Conservation (phyloP, 805 yeast species). For the Candida boleticola region DNA sequence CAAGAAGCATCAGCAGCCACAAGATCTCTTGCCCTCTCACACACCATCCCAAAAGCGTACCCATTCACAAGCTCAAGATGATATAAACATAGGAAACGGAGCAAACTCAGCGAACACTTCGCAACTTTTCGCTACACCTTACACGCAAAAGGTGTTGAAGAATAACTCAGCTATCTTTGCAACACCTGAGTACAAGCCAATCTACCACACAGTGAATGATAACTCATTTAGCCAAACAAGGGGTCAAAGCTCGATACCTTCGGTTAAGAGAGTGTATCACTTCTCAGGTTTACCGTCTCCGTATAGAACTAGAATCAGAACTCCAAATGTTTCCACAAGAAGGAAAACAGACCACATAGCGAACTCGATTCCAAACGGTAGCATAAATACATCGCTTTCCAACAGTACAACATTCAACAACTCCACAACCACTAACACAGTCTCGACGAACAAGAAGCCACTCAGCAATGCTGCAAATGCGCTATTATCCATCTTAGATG, state of each 20-base stretch:
- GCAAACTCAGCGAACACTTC: constrained; percentile 2
- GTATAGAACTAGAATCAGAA: constrained; percentile 37
- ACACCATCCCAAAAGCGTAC: neutral
- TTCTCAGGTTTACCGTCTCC: constrained; percentile 47
- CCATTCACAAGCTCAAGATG: neutral
- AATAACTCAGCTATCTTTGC: constrained; percentile 19
- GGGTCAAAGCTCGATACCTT: constrained; percentile 18
- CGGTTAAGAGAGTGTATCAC: constrained; percentile 43
- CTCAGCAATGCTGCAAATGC: constrained; percentile 37
- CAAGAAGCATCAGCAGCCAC: neutral
- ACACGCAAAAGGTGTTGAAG: constrained; percentile 27
- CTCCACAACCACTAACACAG: neutral
- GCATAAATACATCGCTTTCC: neutral
- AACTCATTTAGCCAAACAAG: constrained; percentile 7
- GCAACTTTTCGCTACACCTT: constrained; percentile 22
- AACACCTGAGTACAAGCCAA: constrained; percentile 39
- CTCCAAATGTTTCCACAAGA: constrained; percentile 22
- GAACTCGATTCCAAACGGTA: constrained; percentile 4
- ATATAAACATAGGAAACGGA: neutral
- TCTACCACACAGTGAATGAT: constrained; percentile 31
- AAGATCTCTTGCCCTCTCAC: neutral
- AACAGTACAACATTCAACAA: constrained; percentile 4
- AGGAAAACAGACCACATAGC: constrained; percentile 2
- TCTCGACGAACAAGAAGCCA: constrained; percentile 15
- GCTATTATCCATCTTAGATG: constrained; percentile 37